phyloP scores from a whole-genome alignment of 352 stramenopile genomes.

The Plasmopara viticola region DNA sequence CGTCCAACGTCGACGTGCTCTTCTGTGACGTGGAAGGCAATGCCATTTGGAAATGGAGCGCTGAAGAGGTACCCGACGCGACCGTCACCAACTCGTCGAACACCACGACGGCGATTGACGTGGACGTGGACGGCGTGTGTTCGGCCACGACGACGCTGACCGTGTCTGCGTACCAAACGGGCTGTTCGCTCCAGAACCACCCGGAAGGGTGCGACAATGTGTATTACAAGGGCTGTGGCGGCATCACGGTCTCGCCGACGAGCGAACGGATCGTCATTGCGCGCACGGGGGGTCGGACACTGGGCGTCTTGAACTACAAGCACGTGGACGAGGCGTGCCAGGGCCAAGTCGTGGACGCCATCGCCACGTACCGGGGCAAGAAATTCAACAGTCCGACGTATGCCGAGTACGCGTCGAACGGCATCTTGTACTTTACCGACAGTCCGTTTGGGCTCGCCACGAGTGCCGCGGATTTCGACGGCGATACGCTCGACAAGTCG shows the following conservation, averaged over 20 bases:
- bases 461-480: constrained; percentile 48
- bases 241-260: constrained; percentile 58
- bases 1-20: constrained; percentile 42
- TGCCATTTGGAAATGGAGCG: constrained; percentile 68
- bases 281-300: constrained; percentile 63
- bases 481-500: constrained; percentile 59
- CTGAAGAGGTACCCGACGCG: constrained; percentile 29
- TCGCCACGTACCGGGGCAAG: constrained; percentile 64
- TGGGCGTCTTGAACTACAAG: constrained; percentile 70
- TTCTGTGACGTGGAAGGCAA: constrained; percentile 73
- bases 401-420: constrained; percentile 52
- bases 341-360: constrained; percentile 68
- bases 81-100: constrained; percentile 31
- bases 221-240: constrained; percentile 73
- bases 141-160: constrained; percentile 37
- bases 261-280: constrained; percentile 67
- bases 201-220: constrained; percentile 54
- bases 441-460: constrained; percentile 69
- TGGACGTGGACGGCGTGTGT: constrained; percentile 29
- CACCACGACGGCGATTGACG: constrained; percentile 30
- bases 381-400: constrained; percentile 76
- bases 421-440: constrained; percentile 77
- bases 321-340: constrained; percentile 38
- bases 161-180: constrained; percentile 59
- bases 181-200: constrained; percentile 63